These are phyloP conservation scores for Porphyrellus cyaneotinctus DNA, from an alignment of 768 basidiomycete genomes.

Conservation along the genomic window DNA sequence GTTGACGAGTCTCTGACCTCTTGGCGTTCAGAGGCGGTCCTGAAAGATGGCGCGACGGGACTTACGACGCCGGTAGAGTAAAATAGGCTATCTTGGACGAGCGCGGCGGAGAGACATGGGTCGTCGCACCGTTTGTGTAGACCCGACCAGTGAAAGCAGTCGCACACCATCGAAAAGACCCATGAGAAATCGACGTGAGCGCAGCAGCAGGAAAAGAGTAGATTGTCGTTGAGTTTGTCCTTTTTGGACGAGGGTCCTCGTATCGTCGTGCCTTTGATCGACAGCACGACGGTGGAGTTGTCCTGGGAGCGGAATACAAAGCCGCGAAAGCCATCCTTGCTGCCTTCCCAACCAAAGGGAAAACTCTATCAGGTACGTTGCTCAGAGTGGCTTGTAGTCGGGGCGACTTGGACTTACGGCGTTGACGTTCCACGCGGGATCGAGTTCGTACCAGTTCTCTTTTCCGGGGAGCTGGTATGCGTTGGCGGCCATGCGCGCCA, in stretches of 20 bases:
- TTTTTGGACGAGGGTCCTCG: conserved; percentile 82
- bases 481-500: conserved; percentile 86
- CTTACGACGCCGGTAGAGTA: conserved; percentile 83
- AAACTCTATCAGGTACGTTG: conserved; percentile 49
- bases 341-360: conserved; percentile 73
- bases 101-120: conserved; percentile 76
- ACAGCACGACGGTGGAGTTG: conserved; percentile 79
- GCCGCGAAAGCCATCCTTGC: conserved; percentile 76
- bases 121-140: conserved; percentile 70
- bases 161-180: conserved; percentile 81
- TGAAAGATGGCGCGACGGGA: conserved; percentile 10
- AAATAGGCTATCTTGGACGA: conserved; percentile 88
- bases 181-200: conserved; percentile 86
- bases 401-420: conserved; percentile 30
- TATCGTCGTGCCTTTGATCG: conserved; percentile 88
- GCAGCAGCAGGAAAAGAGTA: conserved; percentile 91
- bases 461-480: conserved; percentile 76
- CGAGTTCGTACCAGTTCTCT: conserved; percentile 80
- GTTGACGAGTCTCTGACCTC: conserved; percentile 47
- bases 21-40: conserved; percentile 7
- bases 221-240: conserved; percentile 91
- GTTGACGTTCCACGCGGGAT: conserved; percentile 62
- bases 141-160: conserved; percentile 59
- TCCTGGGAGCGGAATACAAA: conserved; percentile 79
- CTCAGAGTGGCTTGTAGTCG: conserved; percentile 4